Conservation (phyloP, 768 basidiomycete species). For the Pulveroboletus frians region DNA sequence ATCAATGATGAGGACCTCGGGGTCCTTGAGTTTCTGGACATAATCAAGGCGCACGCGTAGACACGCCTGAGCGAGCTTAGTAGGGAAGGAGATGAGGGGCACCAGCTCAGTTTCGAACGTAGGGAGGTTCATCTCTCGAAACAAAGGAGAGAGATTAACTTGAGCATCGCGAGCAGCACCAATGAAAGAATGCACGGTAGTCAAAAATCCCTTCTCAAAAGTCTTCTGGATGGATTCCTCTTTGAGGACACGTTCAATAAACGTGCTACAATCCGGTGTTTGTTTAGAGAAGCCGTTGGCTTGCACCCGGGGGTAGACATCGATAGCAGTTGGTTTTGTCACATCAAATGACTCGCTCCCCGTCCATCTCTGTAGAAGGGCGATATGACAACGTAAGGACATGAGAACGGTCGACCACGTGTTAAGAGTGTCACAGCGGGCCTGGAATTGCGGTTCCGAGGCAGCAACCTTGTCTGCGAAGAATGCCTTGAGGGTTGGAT, state of each 20-base stretch:
- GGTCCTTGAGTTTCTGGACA: conserved; percentile 81
- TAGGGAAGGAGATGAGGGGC: conserved; percentile 93
- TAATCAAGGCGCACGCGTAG: conserved; percentile 87
- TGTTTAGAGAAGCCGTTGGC: conserved; percentile 37
- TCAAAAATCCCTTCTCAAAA: conserved; percentile 86
- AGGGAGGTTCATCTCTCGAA: conserved; percentile 87
- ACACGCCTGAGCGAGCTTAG: conserved; percentile 87
- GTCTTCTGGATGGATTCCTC: conserved; percentile 95
- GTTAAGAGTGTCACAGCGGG: conserved; percentile 83
- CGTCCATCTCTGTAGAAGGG: conserved; percentile 85
- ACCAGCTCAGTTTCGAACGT: conserved; percentile 86
- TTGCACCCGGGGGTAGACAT: conserved; percentile 34
- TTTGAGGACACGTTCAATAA: conserved; percentile 90
- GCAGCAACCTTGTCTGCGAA: conserved; percentile 73
- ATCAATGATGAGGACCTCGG: conserved; percentile 85
- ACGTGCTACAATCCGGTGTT: conserved; percentile 68
- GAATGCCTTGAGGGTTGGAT: conserved; percentile 79
- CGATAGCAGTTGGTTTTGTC: conserved; percentile 69
- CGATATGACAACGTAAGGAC: conserved; percentile 78
- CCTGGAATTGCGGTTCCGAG: conserved; percentile 59
- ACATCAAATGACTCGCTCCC: conserved; percentile 89
- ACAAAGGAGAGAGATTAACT: conserved; percentile 68
- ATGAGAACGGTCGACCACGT: conserved; percentile 88
- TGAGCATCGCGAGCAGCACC: conserved; percentile 83
- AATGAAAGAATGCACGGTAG: conserved; percentile 82